Evolutionary conservation across 352 stramenopile species (phyloP), one percentile per base, ranked within the genome.

Genomic region (Pythium biforme): DNA sequence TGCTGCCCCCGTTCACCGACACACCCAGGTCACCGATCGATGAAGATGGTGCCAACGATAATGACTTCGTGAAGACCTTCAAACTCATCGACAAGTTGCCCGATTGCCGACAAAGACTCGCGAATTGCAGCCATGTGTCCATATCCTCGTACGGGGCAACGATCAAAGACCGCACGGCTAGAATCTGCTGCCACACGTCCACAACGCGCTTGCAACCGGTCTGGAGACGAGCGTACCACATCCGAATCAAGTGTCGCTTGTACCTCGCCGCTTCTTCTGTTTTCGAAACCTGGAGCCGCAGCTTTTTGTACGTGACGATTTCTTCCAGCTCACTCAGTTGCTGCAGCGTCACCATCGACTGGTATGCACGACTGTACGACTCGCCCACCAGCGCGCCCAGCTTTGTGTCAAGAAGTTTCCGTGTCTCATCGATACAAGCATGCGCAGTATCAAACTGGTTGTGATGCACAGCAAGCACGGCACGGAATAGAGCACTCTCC

Each of bases 351-450:
- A 99, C 97, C 71, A 99, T 97, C 43, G 93, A 96, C 34, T 89
- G 90, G 69, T 99, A 99, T 12, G 97, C 97, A 17, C 98, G 89
- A 55, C 88, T 91, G 70, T 99, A 99, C 34, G 86, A 98, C 69
- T 99, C 97, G 57, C 94, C 95, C 48, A 99, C 95, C 27, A 99
- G 81, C 23, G 97, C 97, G 3, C 95, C 96, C 26, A 99, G 94
- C 26, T 93, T 94, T 45, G 86, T 90, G 57, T 99, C 97, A 75
- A 99, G 97, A 22, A 98, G 81, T 57, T 93, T 92, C 10, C 98
- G 89, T 57, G 98, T 96, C 59, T 96, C 92, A 63, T 99, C 95
- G 57, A 99, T 98, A 25, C 94, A 86, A 31, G 77, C 75, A n/a
- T 81, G 77, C 3, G 97, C 97, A 33, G 87, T 74, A 9, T 90